phyloP scores from a whole-genome alignment of 768 basidiomycete species.

The Boletus rubroflammeus region DNA sequence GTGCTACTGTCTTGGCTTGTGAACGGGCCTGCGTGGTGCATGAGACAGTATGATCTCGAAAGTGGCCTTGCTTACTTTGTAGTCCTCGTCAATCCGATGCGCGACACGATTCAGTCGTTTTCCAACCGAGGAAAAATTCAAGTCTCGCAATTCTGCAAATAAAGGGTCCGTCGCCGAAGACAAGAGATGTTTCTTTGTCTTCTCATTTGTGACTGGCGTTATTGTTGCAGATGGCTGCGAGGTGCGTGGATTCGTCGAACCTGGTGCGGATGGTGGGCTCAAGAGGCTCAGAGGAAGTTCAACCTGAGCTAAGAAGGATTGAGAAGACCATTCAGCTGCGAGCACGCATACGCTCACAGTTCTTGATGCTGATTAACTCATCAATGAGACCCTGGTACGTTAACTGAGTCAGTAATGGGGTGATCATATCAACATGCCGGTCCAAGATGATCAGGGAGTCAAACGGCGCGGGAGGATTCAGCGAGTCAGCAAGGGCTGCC shows the following conservation, averaged over 20 bases:
- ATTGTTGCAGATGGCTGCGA: constrained; percentile 43
- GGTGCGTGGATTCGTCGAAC: constrained; percentile 36
- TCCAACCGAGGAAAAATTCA: constrained; percentile 91
- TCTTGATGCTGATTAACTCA: constrained; percentile 85
- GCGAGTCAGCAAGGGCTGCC: constrained; percentile 37
- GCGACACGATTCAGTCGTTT: constrained; percentile 78
- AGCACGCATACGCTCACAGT: constrained; percentile 55
- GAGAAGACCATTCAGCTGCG: neutral
- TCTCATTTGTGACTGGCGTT: constrained; percentile 62
- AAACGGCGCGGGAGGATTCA: constrained; percentile 55
- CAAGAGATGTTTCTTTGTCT: constrained; percentile 87
- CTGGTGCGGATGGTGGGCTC: constrained; percentile 49
- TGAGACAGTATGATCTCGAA: neutral
- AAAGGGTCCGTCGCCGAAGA: constrained; percentile 76
- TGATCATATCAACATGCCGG: constrained; percentile 90
- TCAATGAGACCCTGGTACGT: constrained; percentile 97
- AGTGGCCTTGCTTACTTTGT: constrained; percentile 54
- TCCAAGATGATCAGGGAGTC: constrained; percentile 90
- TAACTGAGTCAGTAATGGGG: constrained; percentile 90
- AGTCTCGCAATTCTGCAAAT: constrained; percentile 78
- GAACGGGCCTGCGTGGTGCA: constrained; percentile 57
- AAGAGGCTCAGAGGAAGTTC: constrained; percentile 75
- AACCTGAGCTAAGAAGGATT: constrained; percentile 55
- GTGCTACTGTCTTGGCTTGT: constrained; percentile 85
- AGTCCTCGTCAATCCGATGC: constrained; percentile 83